A percentile compares a stretch with the other conserved stretches of the same genome.
Conservation (phyloP, 805 yeast genomes). For the Huiozyma sinensis region DNA sequence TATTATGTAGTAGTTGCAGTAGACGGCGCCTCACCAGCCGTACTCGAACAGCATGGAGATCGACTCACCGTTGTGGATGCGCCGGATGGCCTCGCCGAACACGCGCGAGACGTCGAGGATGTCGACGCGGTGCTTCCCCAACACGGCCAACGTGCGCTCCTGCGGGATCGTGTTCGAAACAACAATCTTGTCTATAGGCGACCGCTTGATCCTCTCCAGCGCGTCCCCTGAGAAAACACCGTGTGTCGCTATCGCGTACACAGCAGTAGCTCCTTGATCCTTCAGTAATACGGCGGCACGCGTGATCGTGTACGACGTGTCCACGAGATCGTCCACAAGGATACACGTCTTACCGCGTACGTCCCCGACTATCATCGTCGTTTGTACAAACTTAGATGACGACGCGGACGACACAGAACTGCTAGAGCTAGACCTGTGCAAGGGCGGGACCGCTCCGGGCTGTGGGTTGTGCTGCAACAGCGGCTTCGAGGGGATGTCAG, state of each 20-base stretch:
- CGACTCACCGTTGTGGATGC: conserved; percentile 95
- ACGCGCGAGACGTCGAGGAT: conserved; percentile 81
- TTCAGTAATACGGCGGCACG: conserved; percentile 86
- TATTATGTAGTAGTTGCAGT: not conserved
- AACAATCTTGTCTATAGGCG: conserved; percentile 71
- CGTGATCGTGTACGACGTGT: conserved; percentile 84
- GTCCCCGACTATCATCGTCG: conserved; percentile 94
- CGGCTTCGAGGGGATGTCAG: conserved; percentile 8
- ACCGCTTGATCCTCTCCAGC: conserved; percentile 49
- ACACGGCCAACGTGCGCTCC: conserved; percentile 37
- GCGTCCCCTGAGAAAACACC: conserved; percentile 93
- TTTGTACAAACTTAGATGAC: conserved; percentile 39
- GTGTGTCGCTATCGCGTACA: conserved; percentile 83
- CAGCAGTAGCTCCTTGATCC: conserved; percentile 83
- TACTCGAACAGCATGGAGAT: conserved; percentile 90
- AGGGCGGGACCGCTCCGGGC: not conserved
- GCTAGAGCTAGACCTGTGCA: not conserved
- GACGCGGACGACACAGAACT: conserved; percentile 2
- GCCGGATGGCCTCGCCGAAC: conserved; percentile 88
- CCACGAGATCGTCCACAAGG: conserved; percentile 87
- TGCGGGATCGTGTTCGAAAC: conserved; percentile 93
- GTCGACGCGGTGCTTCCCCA: conserved; percentile 52
- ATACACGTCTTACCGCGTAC: conserved; percentile 79
- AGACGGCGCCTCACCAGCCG: conserved; percentile 30
- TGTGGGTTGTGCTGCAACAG: not conserved